Conservation (phyloP, 1,284 basidiomycete genomes). For the Schizopora paradoxa region DNA sequence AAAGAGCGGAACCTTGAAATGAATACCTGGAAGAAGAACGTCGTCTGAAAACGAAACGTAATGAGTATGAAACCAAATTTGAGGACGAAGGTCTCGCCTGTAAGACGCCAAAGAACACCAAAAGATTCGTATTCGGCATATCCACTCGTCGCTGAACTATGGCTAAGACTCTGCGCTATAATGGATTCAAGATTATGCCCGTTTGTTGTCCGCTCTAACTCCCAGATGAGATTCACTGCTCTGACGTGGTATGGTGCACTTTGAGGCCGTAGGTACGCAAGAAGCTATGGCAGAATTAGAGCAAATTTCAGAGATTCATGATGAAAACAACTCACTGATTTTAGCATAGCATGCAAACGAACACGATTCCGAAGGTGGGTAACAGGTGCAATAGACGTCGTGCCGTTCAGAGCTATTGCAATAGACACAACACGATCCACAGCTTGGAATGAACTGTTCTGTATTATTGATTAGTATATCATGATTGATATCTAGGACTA, state of each 20-base stretch:
- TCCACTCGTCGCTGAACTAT: constrained; percentile 41
- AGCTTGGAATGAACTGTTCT: constrained; percentile 60
- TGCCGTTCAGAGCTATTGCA: constrained; percentile 50
- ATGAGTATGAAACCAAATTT: constrained; percentile 8
- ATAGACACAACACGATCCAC: constrained; percentile 64
- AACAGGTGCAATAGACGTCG: constrained; percentile 44
- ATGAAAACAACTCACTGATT: constrained; percentile 32
- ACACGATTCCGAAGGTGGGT: constrained; percentile 49
- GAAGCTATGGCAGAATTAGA: constrained; percentile 43
- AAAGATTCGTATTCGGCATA: constrained; percentile 79
- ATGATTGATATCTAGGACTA: constrained; percentile 22
- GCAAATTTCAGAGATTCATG: background rate
- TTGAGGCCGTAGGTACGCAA: constrained; percentile 69
- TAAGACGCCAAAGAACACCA: constrained; percentile 88
- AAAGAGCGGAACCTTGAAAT: constrained; percentile 82
- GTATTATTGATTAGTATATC: constrained; percentile 14
- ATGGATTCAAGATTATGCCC: constrained; percentile 72
- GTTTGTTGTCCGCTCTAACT: constrained; percentile 59
- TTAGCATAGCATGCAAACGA: constrained; percentile 53
- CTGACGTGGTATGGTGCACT: constrained; percentile 76
- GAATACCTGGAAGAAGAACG: constrained; percentile 70
- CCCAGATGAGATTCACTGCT: constrained; percentile 85
- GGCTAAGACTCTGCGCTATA: constrained; percentile 64
- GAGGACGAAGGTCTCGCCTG: constrained; percentile 46
- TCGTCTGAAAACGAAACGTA: constrained; percentile 55